Evolutionary conservation across 768 basidiomycete genomes (phyloP).

Genomic region (Boletus rufocinnamomeus): DNA sequence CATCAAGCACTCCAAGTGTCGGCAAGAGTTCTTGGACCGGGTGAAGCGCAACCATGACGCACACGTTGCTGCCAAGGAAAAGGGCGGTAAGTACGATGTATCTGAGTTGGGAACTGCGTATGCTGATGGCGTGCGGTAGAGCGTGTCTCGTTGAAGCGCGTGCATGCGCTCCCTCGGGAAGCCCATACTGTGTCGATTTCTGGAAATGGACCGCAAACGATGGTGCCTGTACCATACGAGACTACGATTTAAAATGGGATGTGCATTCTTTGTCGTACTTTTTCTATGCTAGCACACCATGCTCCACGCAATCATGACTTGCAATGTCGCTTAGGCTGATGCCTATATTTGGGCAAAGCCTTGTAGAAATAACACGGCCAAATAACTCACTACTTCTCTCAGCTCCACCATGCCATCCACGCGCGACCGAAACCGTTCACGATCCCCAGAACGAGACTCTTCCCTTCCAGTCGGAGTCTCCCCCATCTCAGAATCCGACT

Average conservation of each 20-base stretch:
- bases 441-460: conserved; percentile 45
- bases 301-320: conserved; percentile 27
- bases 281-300: conserved; percentile 25
- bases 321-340: neutral
- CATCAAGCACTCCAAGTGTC: conserved; percentile 93
- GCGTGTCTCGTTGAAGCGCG: conserved; percentile 81
- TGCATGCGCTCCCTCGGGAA: conserved; percentile 80
- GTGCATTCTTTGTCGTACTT: conserved; percentile 10
- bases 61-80: conserved; percentile 84
- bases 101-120: neutral
- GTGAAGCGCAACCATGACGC: conserved; percentile 89
- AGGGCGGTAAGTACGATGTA: conserved; percentile 63
- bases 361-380: conserved; percentile 13
- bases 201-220: conserved; percentile 88
- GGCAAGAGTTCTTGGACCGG: conserved; percentile 95
- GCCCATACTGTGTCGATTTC: conserved; percentile 69
- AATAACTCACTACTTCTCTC: neutral
- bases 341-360: neutral
- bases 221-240: conserved; percentile 92
- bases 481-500: conserved; percentile 81
- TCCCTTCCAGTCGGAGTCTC: conserved; percentile 56
- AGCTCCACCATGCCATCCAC: conserved; percentile 14
- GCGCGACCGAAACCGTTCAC: conserved; percentile 32
- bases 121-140: conserved; percentile 43
- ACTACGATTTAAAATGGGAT: conserved; percentile 76